These are phyloP conservation scores for Chytridiales sp. DNA, from an alignment of 371 early-diverging fungal genomes.

Conservation along the genomic window DNA sequence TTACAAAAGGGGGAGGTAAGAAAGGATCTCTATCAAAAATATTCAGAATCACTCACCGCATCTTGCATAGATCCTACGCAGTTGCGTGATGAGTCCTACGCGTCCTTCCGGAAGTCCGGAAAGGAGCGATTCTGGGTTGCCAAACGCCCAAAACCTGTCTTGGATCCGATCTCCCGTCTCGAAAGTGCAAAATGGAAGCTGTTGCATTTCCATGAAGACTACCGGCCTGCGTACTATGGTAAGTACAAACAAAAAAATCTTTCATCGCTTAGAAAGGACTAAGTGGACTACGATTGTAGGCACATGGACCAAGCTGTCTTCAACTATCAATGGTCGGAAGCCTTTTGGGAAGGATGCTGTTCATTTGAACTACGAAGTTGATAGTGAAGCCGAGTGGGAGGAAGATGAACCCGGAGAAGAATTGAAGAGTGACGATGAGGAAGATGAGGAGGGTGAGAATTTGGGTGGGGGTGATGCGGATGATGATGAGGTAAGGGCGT, in stretches of 20 bases:
- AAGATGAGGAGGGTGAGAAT: conserved; percentile 33
- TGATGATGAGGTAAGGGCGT: conserved; percentile 48
- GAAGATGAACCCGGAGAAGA: conserved; percentile 88
- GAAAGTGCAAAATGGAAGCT: conserved; percentile 57
- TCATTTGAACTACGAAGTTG: conserved; percentile 76
- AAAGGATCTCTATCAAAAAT: too few relatives aligned
- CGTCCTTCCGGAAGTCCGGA: too few relatives aligned
- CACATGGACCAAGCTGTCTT: conserved; percentile 71
- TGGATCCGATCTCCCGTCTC: conserved; percentile 37
- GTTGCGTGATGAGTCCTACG: too few relatives aligned
- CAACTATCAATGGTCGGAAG: conserved; percentile 53
- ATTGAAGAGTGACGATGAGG: conserved; percentile 68
- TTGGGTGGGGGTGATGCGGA: conserved; percentile 68
- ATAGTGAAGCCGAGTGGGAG: conserved; percentile 86
- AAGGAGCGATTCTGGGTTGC: too few relatives aligned
- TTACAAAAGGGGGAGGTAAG: too few relatives aligned
- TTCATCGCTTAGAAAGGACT: too few relatives aligned
- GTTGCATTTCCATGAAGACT: conserved; percentile 69
- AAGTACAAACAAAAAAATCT: too few relatives aligned
- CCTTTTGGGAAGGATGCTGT: conserved; percentile 66
- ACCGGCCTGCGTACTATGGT: conserved; percentile 80
- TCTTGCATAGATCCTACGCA: too few relatives aligned
- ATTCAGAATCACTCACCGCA: too few relatives aligned
- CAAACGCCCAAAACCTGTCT: too few relatives aligned
- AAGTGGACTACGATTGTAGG: too few relatives aligned